Evolutionary conservation across 345 rosid species (phyloP), one percentile per base, ranked within the genome.

Genomic region (Lepidium africanum): DNA sequence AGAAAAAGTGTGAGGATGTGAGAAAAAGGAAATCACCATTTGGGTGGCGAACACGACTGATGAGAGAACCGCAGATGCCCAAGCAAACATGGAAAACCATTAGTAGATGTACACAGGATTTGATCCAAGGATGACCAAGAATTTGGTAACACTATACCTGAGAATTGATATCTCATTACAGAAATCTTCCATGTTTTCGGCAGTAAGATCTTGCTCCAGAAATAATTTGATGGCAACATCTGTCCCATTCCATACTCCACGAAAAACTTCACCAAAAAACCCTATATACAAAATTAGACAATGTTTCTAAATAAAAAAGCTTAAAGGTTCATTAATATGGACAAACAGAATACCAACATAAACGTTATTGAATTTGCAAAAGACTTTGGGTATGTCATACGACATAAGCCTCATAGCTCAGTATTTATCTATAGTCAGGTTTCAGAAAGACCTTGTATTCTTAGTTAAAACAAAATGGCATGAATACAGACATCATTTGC

Each of bases 111-210:
- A 64, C 38, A 59, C 30, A 57, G 9, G 51, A 45, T 59, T 35
- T 68, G 15, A 63, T 70, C 37, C 35, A 76, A 67, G 59, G 78
- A 81, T 65, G 65, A 49, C 33, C 64, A 67, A 46, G 38, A 58
- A 5, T 15, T 23, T 72, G 39, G 17, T 16, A 55, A 63, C 59
- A 66, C 55, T 52, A 69, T 72, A 91, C 99, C 99, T 87, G 51
- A 95, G 89, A 72, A 95, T 95, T 38, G 97, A 87, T 80, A 95
- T 91, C 83, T 91, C 99, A 40, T 95, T 95, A 82, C 99, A 89
- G 75, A 95, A 95, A 68, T 93, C 97, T 77, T 90, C 92, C 98
- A 93, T 90, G 77, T 90, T 93, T 76, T 93, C 98, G n/a, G 87
- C 87, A 50, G 97, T 95, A 46, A 95, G 86, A 84, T 95, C 97